Evolutionary conservation across 129 eudicot genomes (phyloP), one percentile per base, ranked within the genome.

Genomic region (Flaveria trinervia): DNA sequence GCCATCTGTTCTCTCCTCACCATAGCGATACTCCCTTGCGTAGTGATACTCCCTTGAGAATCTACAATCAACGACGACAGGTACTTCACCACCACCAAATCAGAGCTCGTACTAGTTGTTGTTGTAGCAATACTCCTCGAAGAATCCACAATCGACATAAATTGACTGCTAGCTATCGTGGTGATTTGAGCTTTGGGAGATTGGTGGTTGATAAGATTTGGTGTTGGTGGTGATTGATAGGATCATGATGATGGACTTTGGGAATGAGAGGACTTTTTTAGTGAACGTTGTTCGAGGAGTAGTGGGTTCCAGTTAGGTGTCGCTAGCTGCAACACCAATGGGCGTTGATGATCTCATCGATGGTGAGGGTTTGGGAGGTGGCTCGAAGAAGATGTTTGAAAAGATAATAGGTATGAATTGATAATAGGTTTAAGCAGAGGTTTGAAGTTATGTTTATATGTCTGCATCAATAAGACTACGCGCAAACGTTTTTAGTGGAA

Each of bases 1-100:
- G 93, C 96, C 48, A 89, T 92, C 57, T 89, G 96, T 66, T 89
- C 96, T 72, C 96, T 84, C 78, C 97, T 88, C 10, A 89, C 93
- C 0, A 93, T 96, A 6, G 96, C 97, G 9, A 92, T 87, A 76
- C 91, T 89, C 49, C 97, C 97, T 20, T 20, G 22, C 0, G 96
- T 96, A 6, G 96, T 96, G 9, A 92, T 87, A 76, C 91, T 89
- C 49, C 97, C 97, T 20, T 20, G 22, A 0, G 87, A 26, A 60
- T 23, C 33, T n/a, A 12, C 41, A 60, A 25, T 23, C 13, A n/a
- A 26, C n/a, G 41, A 2, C 41, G 39, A 60, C 9, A 2, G 22
- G n/a, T 49, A 49, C 15, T 57, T 57, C 13, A 57, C 65, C 33
- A 57, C 33, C 65, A 3, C 9, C 13, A 28, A 60, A 12, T 25